Evolutionary conservation across 2,329 filamentous ascomycete species (phyloP).

Genomic region (Sporothrix pseudoabietina): DNA sequence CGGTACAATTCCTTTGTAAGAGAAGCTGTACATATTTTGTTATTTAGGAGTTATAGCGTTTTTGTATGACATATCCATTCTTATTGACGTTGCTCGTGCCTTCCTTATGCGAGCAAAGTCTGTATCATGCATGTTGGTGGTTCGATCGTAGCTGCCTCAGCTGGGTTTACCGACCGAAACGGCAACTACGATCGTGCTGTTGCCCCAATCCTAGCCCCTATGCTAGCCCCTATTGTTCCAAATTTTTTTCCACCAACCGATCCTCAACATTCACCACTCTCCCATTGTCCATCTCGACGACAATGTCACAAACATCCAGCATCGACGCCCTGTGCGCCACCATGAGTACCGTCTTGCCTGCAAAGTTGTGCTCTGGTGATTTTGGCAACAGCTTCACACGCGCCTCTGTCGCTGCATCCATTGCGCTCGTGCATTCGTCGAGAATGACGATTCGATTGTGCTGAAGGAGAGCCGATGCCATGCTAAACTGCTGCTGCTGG

Average conservation of each 20-base stretch:
- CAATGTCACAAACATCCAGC: slow-evolving; percentile 12
- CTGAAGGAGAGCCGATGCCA: slow-evolving; percentile 9
- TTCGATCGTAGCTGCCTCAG: background rate
- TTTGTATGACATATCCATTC: background rate
- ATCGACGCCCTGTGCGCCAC: slow-evolving; percentile 14
- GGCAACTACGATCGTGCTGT: background rate
- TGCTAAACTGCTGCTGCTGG: slow-evolving; percentile 18
- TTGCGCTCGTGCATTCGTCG: slow-evolving; percentile 21
- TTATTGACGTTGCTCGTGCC: background rate
- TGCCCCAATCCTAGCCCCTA: background rate
- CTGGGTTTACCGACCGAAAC: background rate
- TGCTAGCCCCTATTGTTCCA: background rate
- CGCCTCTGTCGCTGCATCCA: background rate
- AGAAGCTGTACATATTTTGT: background rate
- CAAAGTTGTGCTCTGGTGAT: background rate
- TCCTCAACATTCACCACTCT: background rate
- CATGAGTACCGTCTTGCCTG: slow-evolving; percentile 19
- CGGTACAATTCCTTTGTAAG: slow-evolving; percentile 29
- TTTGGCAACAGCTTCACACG: background rate
- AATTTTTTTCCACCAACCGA: background rate
- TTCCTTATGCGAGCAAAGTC: background rate
- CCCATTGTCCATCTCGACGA: slow-evolving; percentile 18
- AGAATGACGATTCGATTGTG: slow-evolving; percentile 14
- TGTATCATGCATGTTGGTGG: background rate
- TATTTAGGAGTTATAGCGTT: background rate